These are phyloP conservation scores for Fusarium tanahbumbuense DNA, from an alignment of 2,329 filamentous ascomycete genomes.

Conservation along the genomic window DNA sequence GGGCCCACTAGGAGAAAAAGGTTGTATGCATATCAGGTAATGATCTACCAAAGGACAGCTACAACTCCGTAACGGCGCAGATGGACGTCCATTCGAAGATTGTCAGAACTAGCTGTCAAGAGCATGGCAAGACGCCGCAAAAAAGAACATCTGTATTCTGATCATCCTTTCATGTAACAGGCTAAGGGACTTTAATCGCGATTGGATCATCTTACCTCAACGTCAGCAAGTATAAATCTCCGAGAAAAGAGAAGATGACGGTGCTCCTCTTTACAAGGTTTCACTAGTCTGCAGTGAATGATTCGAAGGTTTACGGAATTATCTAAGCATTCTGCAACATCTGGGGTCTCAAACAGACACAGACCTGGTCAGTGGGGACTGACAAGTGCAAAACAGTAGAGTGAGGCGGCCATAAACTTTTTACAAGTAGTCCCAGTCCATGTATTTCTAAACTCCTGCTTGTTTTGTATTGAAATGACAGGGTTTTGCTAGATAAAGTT, in stretches of 20 bases:
- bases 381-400: not conserved
- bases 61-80: not conserved
- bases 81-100: rapidly evolving
- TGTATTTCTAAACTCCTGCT: not conserved
- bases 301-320: not conserved
- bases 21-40: not conserved
- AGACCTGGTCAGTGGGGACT: not conserved
- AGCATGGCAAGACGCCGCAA: not conserved
- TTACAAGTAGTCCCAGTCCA: not conserved
- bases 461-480: not conserved
- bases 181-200: rapidly evolving
- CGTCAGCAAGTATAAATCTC: not conserved
- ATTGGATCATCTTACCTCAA: not conserved
- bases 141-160: too few relatives aligned
- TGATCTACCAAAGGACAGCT: not conserved
- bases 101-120: not conserved
- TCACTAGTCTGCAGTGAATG: not conserved
- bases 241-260: not conserved
- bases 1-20: not conserved
- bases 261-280: not conserved
- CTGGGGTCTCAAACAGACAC: not conserved
- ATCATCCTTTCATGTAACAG: not conserved
- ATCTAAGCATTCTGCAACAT: not conserved
- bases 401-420: not conserved
- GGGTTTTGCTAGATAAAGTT: not conserved